phyloP scores from a whole-genome alignment of 441 rosid genomes.

The Dalechampia spathulata region DNA sequence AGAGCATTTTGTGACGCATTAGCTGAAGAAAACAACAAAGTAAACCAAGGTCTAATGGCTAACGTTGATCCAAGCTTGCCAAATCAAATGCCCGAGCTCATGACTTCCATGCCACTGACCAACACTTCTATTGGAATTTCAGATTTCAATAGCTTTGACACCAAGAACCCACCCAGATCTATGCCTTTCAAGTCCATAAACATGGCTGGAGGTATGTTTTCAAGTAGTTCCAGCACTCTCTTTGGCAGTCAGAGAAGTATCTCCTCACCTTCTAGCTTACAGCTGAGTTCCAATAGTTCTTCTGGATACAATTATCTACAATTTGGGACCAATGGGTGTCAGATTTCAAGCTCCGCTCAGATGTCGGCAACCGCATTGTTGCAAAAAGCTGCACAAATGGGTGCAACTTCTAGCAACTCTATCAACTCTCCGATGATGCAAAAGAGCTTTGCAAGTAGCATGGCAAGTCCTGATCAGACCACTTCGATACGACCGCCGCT shows the following conservation, averaged over 20 bases:
- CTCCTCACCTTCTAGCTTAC: slow-evolving; percentile 46
- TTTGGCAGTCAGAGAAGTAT: slow-evolving; percentile 38
- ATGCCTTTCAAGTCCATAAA: slow-evolving; percentile 48
- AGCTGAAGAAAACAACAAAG: slow-evolving; percentile 57
- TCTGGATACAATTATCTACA: slow-evolving; percentile 44
- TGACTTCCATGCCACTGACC: too few relatives aligned
- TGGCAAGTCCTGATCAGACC: slow-evolving; percentile 38
- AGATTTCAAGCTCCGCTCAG: slow-evolving; percentile 25
- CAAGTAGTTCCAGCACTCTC: slow-evolving; percentile 42
- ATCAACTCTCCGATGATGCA: slow-evolving; percentile 68
- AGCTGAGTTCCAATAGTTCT: slow-evolving; percentile 43
- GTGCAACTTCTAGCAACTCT: slow-evolving; percentile 51
- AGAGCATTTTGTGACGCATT: slow-evolving; percentile 60
- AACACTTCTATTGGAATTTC: slow-evolving; percentile 27
- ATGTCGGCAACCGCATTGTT: slow-evolving; percentile 56
- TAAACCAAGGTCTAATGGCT: slow-evolving; percentile 46
- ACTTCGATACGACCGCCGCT: slow-evolving; percentile 25
- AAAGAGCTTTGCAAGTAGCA: slow-evolving; percentile 39
- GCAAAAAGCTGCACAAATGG: slow-evolving; percentile 61
- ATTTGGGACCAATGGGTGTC: slow-evolving; percentile 28
- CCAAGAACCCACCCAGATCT: slow-evolving; percentile 42
- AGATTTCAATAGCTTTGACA: slow-evolving; percentile 42
- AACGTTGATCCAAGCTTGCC: slow-evolving; percentile 24
- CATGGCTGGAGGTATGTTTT: slow-evolving; percentile 54
- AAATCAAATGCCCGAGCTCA: slow-evolving; percentile 35